Evolutionary conservation across 768 basidiomycete species (phyloP).

Genomic region (Serpula lacrymans): DNA sequence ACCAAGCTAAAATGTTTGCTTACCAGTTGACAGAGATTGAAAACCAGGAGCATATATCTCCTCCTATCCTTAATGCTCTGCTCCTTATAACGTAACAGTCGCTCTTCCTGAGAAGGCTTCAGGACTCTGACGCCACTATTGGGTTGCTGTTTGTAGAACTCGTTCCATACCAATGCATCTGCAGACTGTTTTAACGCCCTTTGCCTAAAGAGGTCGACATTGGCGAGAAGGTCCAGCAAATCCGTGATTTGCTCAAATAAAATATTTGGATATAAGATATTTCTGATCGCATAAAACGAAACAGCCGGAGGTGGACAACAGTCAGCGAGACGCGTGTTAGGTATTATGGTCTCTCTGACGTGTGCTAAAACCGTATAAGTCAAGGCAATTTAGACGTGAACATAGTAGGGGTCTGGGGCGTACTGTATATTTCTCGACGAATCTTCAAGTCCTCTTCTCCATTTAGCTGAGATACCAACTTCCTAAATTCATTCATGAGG

Average conservation of each 20-base stretch:
- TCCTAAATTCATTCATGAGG: no score
- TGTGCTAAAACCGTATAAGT: no score
- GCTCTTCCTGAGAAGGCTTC: constrained; percentile 12
- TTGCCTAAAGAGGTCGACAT: constrained; percentile 20
- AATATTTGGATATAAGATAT: constrained; percentile 25
- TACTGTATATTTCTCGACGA: no score
- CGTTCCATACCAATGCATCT: constrained; percentile 23
- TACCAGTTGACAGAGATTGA: constrained; percentile 19
- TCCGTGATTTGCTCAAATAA: constrained; percentile 29
- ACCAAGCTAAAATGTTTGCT: background rate
- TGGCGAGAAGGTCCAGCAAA: constrained; percentile 19
- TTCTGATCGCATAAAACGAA: constrained; percentile 24
- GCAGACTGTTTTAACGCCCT: constrained; percentile 12
- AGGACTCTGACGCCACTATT: constrained; percentile 15
- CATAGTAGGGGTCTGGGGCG: no score
- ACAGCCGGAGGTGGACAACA: constrained; percentile 11
- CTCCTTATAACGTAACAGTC: constrained; percentile 9
- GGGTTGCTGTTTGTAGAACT: constrained; percentile 14
- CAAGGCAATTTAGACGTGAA: no score
- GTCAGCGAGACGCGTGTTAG: no score
- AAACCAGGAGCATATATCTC: constrained; percentile 21
- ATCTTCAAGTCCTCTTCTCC: no score
- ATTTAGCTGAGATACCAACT: no score
- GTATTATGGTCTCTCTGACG: no score
- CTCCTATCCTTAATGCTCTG: constrained; percentile 13